Evolutionary conservation across 1,284 basidiomycete species (phyloP).

Genomic region (Erythrobasidium hasegawianum): DNA sequence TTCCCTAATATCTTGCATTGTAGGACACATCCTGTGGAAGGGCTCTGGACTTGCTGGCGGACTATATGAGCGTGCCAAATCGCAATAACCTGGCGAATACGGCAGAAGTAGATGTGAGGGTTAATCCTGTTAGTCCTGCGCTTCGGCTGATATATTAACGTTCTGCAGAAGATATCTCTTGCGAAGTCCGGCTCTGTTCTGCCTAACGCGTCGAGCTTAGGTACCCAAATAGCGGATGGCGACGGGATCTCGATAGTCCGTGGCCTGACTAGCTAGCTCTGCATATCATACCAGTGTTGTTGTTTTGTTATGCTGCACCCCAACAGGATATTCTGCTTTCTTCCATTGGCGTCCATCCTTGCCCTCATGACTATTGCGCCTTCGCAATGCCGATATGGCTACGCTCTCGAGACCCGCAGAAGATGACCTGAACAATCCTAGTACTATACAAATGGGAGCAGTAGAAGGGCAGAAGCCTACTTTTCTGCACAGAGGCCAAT

Average conservation of each 20-base stretch:
- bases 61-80: constrained; percentile 1
- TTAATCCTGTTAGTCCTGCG: not conserved
- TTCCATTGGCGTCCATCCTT: too few relatives aligned
- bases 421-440: too few relatives aligned
- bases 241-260: constrained; percentile 14
- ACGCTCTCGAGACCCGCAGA: too few relatives aligned
- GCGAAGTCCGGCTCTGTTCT: not conserved
- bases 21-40: constrained; percentile 15
- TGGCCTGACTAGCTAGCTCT: not conserved
- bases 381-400: too few relatives aligned
- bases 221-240: constrained; percentile 10
- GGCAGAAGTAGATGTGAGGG: constrained; percentile 11
- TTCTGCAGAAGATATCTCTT: too few relatives aligned
- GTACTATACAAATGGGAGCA: too few relatives aligned
- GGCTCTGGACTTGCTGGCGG: constrained; percentile 21
- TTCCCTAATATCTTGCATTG: not conserved
- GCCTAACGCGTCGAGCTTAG: constrained; percentile 5
- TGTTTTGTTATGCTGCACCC: too few relatives aligned
- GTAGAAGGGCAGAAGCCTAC: not conserved
- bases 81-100: constrained; percentile 22
- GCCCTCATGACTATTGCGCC: too few relatives aligned
- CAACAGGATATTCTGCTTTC: too few relatives aligned
- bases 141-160: too few relatives aligned
- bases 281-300: too few relatives aligned
- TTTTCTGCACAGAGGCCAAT: constrained; percentile 19